phyloP scores from a whole-genome alignment of 192 early-diverging fungal genomes.

The Backusella tarrabulga region DNA sequence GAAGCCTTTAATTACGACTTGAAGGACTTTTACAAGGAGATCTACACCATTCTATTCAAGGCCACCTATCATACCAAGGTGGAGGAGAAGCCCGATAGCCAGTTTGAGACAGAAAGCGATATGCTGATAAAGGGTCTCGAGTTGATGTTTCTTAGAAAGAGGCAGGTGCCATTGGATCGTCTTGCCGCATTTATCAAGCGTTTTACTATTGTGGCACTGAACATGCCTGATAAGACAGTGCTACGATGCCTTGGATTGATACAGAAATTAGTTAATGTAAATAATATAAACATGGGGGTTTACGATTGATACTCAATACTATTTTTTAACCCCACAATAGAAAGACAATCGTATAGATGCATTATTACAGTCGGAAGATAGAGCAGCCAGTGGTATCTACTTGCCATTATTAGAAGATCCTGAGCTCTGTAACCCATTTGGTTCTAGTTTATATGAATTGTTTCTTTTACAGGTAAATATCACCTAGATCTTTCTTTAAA shows the following conservation, averaged over 20 bases:
- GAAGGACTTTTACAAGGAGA: slow-evolving; percentile 84
- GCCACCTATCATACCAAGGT: slow-evolving; percentile 64
- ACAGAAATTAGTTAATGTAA: slow-evolving; percentile 60
- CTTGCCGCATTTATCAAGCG: slow-evolving; percentile 91
- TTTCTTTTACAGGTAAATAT: slow-evolving; percentile 65
- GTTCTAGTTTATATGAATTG: slow-evolving; percentile 87
- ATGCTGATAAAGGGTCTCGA: slow-evolving; percentile 83
- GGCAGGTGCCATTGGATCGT: slow-evolving; percentile 74
- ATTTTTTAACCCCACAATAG: slow-evolving; percentile 19
- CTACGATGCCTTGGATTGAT: slow-evolving; percentile 66
- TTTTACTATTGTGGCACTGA: slow-evolving; percentile 63
- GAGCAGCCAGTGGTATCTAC: slow-evolving; percentile 75
- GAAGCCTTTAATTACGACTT: slow-evolving; percentile 92
- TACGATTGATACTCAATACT: not conserved
- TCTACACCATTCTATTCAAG: slow-evolving; percentile 79
- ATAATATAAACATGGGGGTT: not conserved
- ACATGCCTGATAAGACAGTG: slow-evolving; percentile 75
- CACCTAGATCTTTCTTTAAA: not conserved
- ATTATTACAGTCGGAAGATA: slow-evolving; percentile 51
- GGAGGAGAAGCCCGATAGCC: slow-evolving; percentile 46
- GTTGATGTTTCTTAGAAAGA: slow-evolving; percentile 79
- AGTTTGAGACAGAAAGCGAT: slow-evolving; percentile 71
- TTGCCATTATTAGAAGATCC: slow-evolving; percentile 81
- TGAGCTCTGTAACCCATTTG: slow-evolving; percentile 94
- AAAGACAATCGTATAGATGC: slow-evolving; percentile 53